Base-by-base conservation (phyloP, 2,329 filamentous ascomycete species). In the Pyricularia pennisetigena region DNA sequence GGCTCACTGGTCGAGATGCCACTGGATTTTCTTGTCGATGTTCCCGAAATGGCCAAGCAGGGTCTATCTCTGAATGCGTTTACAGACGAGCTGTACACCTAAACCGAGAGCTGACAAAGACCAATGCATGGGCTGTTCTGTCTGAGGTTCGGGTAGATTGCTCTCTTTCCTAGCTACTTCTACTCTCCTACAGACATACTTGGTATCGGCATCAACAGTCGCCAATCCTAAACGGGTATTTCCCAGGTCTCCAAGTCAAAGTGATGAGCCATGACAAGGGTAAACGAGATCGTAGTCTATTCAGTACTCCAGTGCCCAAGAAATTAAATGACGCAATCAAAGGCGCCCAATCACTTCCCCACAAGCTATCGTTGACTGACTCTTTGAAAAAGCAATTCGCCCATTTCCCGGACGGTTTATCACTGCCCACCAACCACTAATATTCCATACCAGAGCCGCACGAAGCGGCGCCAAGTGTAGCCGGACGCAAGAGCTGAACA, bases 1-100 rank as follows among this genome's bases (percentile, higher is more conserved):
- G 91, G 91, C 2, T 91, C 85, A 9, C 78, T 93, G 64, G 90
- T 97, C 8, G 92, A 97, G 82, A 97, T 97, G 94, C 93, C 93
- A 30, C 81, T 97, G 72, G 82, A 92, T 41, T 97, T 97, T 81
- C 81, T 97, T 76, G 89, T 90, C 73, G 90, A 93, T 41, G 85
- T 87, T 9, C 86, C 92, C 74, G 93, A 97, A 76, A 89, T 97
- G 77, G 94, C 94, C 4, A 89, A 93, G 82, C 87, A 93, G 72
- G 93, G 93, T 0, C 73, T 97, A 74, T 83, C 85, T 26, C 79
- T 93, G 71, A 93, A 94, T 79, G 82, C 84, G 29, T 78, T 93
- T 73, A 93, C 91, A 1, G 86, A 91, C 74, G 87, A 88, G 74
- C 78, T 93, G 54, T 93, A 93, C 77, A 93, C 90, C 4, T 84